Evolutionary conservation across 1,139 yeast genomes (phyloP).

Genomic region (Candida sp.): DNA sequence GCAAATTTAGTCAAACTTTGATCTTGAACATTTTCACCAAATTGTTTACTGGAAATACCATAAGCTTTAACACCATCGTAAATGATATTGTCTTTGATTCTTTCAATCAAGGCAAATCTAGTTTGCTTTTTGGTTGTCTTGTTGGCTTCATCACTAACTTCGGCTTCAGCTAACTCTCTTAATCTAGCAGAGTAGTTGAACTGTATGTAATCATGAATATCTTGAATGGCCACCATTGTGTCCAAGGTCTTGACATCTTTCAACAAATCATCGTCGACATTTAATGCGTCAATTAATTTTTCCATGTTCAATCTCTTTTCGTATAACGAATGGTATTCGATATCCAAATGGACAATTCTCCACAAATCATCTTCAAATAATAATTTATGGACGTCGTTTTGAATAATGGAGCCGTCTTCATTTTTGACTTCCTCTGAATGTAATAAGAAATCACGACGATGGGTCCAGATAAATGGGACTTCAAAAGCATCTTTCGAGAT

Average conservation of each 20-base stretch:
- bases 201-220: constrained; percentile 77
- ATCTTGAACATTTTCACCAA: constrained; percentile 80
- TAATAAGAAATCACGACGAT: constrained; percentile 84
- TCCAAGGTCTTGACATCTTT: constrained; percentile 58
- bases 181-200: constrained; percentile 78
- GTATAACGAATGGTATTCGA: constrained; percentile 83
- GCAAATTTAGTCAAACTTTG: constrained; percentile 45
- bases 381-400: constrained; percentile 46
- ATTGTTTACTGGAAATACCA: constrained; percentile 75
- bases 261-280: constrained; percentile 53
- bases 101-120: constrained; percentile 71
- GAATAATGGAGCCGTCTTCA: constrained; percentile 40
- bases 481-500: constrained; percentile 77
- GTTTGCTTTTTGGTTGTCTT: constrained; percentile 56
- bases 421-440: constrained; percentile 52
- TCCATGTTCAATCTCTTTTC: constrained; percentile 70
- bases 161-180: constrained; percentile 33
- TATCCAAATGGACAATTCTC: constrained; percentile 83
- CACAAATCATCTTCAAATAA: constrained; percentile 85
- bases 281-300: constrained; percentile 53
- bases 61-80: constrained; percentile 68
- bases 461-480: constrained; percentile 96
- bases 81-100: constrained; percentile 64
- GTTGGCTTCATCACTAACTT: constrained; percentile 11
- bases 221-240: constrained; percentile 80